Conservation (phyloP, 345 rosid genomes). For the Lumnitzera littorea region DNA sequence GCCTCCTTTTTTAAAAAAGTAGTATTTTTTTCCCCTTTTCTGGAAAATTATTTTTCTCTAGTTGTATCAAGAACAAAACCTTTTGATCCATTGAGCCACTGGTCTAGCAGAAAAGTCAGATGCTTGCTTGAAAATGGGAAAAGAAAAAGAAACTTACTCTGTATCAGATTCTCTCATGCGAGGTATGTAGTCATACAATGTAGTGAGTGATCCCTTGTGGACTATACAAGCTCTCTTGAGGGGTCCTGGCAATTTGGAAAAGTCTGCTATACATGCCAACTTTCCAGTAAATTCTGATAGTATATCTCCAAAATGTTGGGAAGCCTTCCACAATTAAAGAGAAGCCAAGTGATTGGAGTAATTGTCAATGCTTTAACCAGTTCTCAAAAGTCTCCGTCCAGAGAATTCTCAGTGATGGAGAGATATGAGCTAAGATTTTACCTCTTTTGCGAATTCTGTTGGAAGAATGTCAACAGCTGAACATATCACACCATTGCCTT, state of each 20-base stretch:
- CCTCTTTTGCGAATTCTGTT: conserved; percentile 96
- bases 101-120: no score
- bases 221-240: conserved; percentile 80
- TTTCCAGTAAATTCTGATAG: conserved; percentile 62
- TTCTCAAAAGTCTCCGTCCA: neutral
- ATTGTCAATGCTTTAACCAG: no score
- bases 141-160: conserved; percentile 41
- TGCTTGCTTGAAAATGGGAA: neutral
- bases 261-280: conserved; percentile 57
- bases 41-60: no score
- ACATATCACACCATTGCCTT: conserved; percentile 71
- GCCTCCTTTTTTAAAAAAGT: no score
- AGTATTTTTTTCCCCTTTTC: no score
- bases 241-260: conserved; percentile 55
- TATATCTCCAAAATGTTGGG: conserved; percentile 88
- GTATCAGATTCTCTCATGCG: conserved; percentile 74
- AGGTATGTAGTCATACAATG: conserved; percentile 69
- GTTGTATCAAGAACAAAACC: no score
- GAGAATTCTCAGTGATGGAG: conserved; percentile 3
- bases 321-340: conserved; percentile 41
- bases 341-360: neutral
- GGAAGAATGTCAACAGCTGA: conserved; percentile 89
- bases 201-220: conserved; percentile 61
- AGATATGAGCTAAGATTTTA: conserved; percentile 14
- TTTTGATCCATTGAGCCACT: no score